phyloP scores from a whole-genome alignment of 257 asterid genomes.

The Handroanthus guayacan region DNA sequence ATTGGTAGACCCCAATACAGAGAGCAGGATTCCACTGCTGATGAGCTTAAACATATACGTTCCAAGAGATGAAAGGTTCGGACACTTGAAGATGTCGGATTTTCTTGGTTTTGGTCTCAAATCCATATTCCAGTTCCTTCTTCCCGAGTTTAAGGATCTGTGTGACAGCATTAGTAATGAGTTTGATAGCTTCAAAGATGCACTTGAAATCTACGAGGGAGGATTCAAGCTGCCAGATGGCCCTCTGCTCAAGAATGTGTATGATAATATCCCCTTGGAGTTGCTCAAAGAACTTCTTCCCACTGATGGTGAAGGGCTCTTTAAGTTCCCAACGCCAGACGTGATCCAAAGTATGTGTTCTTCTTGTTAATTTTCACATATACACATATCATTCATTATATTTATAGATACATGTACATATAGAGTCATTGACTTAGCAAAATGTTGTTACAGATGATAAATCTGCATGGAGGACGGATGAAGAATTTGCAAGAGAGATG shows the following conservation, averaged over 20 bases:
- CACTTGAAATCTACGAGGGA: slow-evolving; percentile 50
- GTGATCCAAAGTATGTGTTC: slow-evolving; percentile 53
- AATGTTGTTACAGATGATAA: slow-evolving; percentile 46
- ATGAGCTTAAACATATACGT: slow-evolving; percentile 62
- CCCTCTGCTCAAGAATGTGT: slow-evolving; percentile 30
- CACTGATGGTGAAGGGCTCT: slow-evolving; percentile 52
- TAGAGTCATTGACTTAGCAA: background rate
- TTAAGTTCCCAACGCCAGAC: slow-evolving; percentile 65
- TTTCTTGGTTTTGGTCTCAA: slow-evolving; percentile 59
- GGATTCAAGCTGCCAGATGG: slow-evolving; percentile 54
- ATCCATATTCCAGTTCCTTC: slow-evolving; percentile 56
- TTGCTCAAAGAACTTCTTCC: slow-evolving; percentile 56
- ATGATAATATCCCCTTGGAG: slow-evolving; percentile 54
- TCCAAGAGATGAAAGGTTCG: slow-evolving; percentile 74
- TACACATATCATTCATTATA: background rate
- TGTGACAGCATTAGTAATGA: slow-evolving; percentile 55
- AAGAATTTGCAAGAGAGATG: slow-evolving; percentile 77
- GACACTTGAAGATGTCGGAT: slow-evolving; percentile 67
- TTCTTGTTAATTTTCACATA: background rate
- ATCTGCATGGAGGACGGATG: slow-evolving; percentile 78
- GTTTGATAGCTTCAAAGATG: slow-evolving; percentile 59
- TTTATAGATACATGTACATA: background rate
- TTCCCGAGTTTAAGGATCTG: slow-evolving; percentile 58
- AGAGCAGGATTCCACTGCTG: slow-evolving; percentile 56
- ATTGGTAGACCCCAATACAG: slow-evolving; percentile 53